These are phyloP conservation scores for Saccharomyces hybrid DNA, from an alignment of 1,139 yeast genomes.

Conservation along the genomic window DNA sequence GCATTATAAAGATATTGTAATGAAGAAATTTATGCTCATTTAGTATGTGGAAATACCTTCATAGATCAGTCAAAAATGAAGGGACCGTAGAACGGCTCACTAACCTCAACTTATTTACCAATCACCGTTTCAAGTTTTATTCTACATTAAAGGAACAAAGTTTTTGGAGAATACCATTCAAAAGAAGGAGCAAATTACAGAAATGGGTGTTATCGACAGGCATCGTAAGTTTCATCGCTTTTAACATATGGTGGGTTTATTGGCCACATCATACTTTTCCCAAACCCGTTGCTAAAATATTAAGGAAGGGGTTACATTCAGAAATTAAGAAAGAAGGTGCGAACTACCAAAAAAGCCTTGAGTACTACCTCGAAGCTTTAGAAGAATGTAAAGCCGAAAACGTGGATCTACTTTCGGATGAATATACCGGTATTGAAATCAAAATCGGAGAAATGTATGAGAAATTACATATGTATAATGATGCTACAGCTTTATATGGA, in stretches of 20 bases:
- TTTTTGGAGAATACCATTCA: neutral
- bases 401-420: conserved; percentile 55
- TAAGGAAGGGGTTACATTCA: conserved; percentile 77
- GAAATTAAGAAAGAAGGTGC: conserved; percentile 64
- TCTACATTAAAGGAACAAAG: neutral
- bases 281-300: conserved; percentile 47
- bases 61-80: neutral
- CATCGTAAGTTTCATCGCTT: conserved; percentile 19
- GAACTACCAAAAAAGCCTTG: conserved; percentile 55
- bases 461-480: conserved; percentile 47
- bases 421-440: conserved; percentile 79
- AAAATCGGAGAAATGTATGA: conserved; percentile 86
- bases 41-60: neutral
- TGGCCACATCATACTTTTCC: conserved; percentile 58
- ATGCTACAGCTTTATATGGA: conserved; percentile 57
- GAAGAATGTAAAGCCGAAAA: conserved; percentile 40
- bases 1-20: neutral
- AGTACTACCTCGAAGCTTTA: conserved; percentile 54
- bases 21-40: neutral
- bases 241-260: conserved; percentile 43
- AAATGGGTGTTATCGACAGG: conserved; percentile 8
- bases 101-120: neutral
- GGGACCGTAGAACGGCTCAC: neutral
- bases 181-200: neutral
- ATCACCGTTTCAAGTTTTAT: neutral